Conservation (phyloP, 2,329 filamentous ascomycete species). For the Colletotrichum aenigma region DNA sequence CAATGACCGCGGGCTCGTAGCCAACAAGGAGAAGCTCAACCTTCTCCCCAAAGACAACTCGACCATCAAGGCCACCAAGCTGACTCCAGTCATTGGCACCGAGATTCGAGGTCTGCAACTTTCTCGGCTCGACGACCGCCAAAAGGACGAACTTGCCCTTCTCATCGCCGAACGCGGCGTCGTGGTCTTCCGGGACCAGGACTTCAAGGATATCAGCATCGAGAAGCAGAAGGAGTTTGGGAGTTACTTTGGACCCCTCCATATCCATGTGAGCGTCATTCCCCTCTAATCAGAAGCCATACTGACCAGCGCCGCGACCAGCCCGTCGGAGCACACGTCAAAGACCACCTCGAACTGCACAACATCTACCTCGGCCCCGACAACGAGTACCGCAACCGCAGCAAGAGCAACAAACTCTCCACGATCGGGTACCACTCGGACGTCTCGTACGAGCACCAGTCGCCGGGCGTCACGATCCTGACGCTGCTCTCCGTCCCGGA, state of each 20-base stretch:
- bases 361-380: conserved; percentile 51
- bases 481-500: conserved; percentile 38
- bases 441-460: conserved; percentile 46
- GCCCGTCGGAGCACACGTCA: conserved; percentile 46
- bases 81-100: conserved; percentile 37
- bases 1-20: conserved; percentile 32
- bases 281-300: background rate
- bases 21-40: conserved; percentile 31
- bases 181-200: conserved; percentile 40
- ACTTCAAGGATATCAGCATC: conserved; percentile 26
- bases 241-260: conserved; percentile 38
- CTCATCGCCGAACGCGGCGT: conserved; percentile 45
- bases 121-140: conserved; percentile 38
- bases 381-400: conserved; percentile 43
- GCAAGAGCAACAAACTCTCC: conserved; percentile 36
- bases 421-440: conserved; percentile 45
- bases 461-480: conserved; percentile 45
- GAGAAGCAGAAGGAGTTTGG: conserved; percentile 10
- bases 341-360: conserved; percentile 47
- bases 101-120: conserved; percentile 45
- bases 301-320: conserved; percentile 14
- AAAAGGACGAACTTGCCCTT: conserved; percentile 45
- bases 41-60: conserved; percentile 25
- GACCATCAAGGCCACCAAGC: conserved; percentile 21
- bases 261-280: conserved; percentile 30